phyloP scores from a whole-genome alignment of 768 basidiomycete genomes.

The Punctularia strigosozonata region DNA sequence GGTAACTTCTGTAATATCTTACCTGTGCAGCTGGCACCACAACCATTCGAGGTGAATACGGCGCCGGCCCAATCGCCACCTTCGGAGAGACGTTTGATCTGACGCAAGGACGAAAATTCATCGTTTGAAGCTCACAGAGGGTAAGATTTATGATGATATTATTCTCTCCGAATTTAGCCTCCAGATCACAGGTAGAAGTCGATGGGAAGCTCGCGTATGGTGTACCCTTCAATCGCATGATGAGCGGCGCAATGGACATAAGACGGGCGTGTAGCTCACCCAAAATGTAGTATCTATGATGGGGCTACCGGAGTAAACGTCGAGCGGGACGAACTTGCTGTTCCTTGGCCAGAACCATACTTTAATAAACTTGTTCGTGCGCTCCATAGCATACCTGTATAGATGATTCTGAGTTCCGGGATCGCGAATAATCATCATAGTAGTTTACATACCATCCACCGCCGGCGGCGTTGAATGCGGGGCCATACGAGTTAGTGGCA shows the following conservation, averaged over 20 bases:
- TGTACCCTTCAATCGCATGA: constrained; percentile 29
- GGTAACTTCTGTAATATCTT: too few species aligned
- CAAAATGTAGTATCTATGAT: constrained; percentile 39
- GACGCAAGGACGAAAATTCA: neutral
- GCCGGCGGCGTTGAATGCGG: constrained; percentile 43
- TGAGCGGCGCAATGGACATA: neutral
- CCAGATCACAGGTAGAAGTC: constrained; percentile 39
- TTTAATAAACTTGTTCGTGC: constrained; percentile 44
- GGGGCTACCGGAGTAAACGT: constrained; percentile 27
- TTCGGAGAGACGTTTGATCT: constrained; percentile 11
- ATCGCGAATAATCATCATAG: neutral
- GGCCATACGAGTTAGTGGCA: constrained; percentile 37
- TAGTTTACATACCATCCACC: constrained; percentile 42
- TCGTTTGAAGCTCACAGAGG: constrained; percentile 35
- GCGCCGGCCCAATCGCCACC: constrained; percentile 52
- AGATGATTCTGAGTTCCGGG: neutral
- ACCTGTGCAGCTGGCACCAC: constrained; percentile 43
- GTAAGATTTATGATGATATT: constrained; percentile 63
- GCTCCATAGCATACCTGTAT: constrained; percentile 50
- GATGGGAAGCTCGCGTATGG: constrained; percentile 54
- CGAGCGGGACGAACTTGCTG: constrained; percentile 29
- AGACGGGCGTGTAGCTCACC: constrained; percentile 19
- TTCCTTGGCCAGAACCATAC: constrained; percentile 63
- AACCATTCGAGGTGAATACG: constrained; percentile 34
- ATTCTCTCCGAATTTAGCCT: constrained; percentile 38